Percentiles rank a stretch among this genome's conserved stretches.
Evolutionary conservation across 495 filamentous ascomycete species (phyloP).

Genomic region (Penicillium ochrochloron): DNA sequence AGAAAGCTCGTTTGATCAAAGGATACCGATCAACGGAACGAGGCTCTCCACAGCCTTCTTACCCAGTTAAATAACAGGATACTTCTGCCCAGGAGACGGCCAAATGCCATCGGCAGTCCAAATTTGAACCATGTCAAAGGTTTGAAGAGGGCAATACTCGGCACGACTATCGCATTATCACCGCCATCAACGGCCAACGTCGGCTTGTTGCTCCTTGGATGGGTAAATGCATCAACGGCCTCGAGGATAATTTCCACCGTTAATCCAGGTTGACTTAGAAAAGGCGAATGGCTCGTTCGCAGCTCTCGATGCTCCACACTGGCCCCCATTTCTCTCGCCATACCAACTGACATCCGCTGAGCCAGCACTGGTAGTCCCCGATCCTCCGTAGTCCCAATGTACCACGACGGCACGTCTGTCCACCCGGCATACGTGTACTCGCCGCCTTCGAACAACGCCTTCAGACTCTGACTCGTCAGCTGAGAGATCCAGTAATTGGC

Average conservation of each 20-base stretch:
- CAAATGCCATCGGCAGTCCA: conserved; percentile 30
- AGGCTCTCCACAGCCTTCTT: conserved; percentile 21
- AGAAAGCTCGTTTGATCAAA: too few species aligned
- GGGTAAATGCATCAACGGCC: conserved; percentile 33
- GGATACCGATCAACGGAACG: neutral
- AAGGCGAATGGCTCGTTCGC: conserved; percentile 41
- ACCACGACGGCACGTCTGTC: conserved; percentile 38
- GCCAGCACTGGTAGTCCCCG: conserved; percentile 35
- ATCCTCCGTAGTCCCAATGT: conserved; percentile 41
- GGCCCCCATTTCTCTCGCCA: conserved; percentile 36
- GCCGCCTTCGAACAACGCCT: conserved; percentile 38
- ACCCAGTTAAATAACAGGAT: conserved; percentile 23
- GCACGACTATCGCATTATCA: conserved; percentile 12
- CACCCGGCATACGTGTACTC: conserved; percentile 40
- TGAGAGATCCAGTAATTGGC: conserved; percentile 31
- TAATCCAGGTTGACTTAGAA: conserved; percentile 37
- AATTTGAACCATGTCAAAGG: conserved; percentile 31
- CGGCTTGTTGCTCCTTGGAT: neutral
- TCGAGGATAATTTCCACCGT: conserved; percentile 34
- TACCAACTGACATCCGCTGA: conserved; percentile 38
- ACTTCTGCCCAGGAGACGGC: conserved; percentile 22
- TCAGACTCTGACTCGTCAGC: conserved; percentile 37
- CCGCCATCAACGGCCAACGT: neutral
- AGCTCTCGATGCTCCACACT: conserved; percentile 36
- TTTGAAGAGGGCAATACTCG: conserved; percentile 15